Evolutionary conservation across 2,329 filamentous ascomycete species (phyloP), one percentile per base, ranked within the genome.

Genomic region (Sporothrix pseudoabietina): DNA sequence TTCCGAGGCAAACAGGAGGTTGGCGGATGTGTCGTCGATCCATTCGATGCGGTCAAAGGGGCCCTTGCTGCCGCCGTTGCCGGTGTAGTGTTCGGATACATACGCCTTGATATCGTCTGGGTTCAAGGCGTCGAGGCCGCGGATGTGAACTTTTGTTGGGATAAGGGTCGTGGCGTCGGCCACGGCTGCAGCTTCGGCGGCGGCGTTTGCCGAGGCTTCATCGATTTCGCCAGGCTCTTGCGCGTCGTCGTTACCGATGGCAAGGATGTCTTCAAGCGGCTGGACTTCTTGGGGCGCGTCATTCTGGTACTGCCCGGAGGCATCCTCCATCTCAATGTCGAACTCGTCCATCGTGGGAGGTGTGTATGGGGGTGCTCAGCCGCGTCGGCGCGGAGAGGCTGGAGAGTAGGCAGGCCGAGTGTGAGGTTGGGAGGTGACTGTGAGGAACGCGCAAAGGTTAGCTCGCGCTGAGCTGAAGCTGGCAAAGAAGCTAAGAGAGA

Each of bases 1-100:
- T 16, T 88, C 84, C 7, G 86, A 86, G 54, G 83, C 84, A 83
- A 96, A 98, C 71, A 97, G 82, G 71, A 98, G 85, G 80, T 98
- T 98, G 75, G 94, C 93, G 0, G 94, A 95, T 7, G 89, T 90
- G 81, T 99, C 96, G 80, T 98, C 93, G 77, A 99, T 94, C 96
- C 96, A 99, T 83, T 98, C 94, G 76, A 98, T 85, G 75, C 88
- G 87, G 72, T 87, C 84, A 73, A 90, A 84, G 69, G 83, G 79
- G 72, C 86, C 84, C 19, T 82, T 80, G 72, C 86, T 84, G n/a
- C 82, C 80, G 71, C 83, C 79, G 72, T 86, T 84, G 16, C 82
- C 80, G 49, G 85, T 83, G 78, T 88, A 94, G 80, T 96, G 88
- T 75, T 92, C 87, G 66, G 85, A 82, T 9, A 93, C 88, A 78